These are phyloP conservation scores for Claviceps quebecensis DNA, from an alignment of 2,329 filamentous ascomycete species.

Conservation along the genomic window DNA sequence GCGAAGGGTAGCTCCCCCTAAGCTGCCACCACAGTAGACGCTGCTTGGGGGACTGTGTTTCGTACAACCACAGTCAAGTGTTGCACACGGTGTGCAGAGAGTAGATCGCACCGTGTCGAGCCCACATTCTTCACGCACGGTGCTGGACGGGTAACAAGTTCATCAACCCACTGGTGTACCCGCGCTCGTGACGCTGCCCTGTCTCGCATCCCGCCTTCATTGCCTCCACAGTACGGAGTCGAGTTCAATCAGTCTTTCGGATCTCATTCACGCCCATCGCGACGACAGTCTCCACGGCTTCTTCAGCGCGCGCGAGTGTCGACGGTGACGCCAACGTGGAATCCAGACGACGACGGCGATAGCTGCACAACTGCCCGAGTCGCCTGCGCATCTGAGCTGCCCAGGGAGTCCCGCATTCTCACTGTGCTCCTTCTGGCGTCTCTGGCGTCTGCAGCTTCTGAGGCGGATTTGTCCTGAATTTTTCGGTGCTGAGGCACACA, in stretches of 20 bases:
- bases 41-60: not conserved
- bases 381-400: not conserved
- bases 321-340: conserved; percentile 8
- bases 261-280: conserved; percentile 12
- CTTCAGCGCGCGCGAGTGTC: conserved; percentile 12
- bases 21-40: not conserved
- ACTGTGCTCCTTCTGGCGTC: not conserved
- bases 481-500: conserved; percentile 6
- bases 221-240: conserved; percentile 3
- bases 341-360: conserved; percentile 3
- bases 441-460: not conserved
- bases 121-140: not conserved
- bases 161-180: not conserved
- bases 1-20: not conserved
- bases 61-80: too few species aligned
- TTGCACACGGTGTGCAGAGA: not conserved
- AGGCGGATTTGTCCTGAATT: not conserved
- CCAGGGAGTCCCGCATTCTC: not conserved
- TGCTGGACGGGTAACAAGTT: not conserved
- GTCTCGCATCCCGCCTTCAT: conserved; percentile 4
- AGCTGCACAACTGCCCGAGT: not conserved
- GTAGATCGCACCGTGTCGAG: too few species aligned
- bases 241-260: conserved; percentile 3
- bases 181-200: conserved; percentile 1
- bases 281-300: conserved; percentile 13